Base-by-base conservation (phyloP, 192 early-diverging fungal species). In the Podila clonocystis region DNA sequence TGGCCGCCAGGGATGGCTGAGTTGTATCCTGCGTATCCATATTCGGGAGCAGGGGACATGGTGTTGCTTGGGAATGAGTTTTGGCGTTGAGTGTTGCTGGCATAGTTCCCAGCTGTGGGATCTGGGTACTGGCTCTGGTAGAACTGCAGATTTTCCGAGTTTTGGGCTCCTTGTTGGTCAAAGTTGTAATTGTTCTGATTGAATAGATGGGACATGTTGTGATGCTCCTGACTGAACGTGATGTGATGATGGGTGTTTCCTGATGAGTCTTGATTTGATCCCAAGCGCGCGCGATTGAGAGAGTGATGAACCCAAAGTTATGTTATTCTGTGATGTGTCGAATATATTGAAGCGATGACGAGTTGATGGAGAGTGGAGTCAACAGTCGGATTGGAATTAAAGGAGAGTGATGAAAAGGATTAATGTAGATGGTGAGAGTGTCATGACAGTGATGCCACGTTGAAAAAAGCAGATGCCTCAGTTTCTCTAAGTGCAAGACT, bases 71-170 rank as follows among this genome's bases (percentile, higher is more conserved):
- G 64, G 55, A 78, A 65, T 68, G 78, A 34, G 29, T 75, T 73
- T 69, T 80, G 73, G 63, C 76, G 50, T 62, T 82, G 73, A 34
- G 20, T 78, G 48, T 33, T 73, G 73, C 45, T 64, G 48, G 57
- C 67, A 50, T 72, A 79, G 49, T 55, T 61, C 26, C 68, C 68
- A 33, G 52, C 26, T 4, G 83, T 76, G 11, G 87, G 76, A 70
- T 88, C 87, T 28, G 71, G 74, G 49, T 90, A 90, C 33, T 79
- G 70, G 41, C 86, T 85, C 11, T 77, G 61, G 45, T 88, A 90
- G 70, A 90, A 90, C 57, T 90, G 88, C 31, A 90, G 63, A 33
- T 86, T 85, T 49, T 90, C 89, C 30, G 75, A 71, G 48, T 36
- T 67, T 34, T 66, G 63, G 26, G 61, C 31, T 26, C 48, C 63